phyloP scores from a whole-genome alignment of 306 rosid genomes.

The Citrullus amarus region DNA sequence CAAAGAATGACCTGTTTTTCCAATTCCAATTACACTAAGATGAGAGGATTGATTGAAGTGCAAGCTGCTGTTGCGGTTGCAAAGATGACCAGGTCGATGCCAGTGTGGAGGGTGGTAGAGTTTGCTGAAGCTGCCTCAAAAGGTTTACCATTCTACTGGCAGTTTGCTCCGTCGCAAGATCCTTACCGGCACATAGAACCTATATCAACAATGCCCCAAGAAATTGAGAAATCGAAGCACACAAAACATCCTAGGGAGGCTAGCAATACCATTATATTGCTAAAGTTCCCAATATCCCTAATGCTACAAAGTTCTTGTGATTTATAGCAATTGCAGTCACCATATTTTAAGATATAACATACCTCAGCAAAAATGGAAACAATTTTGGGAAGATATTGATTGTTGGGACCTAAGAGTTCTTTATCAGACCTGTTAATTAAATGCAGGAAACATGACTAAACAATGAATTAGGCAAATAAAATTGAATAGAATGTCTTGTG shows the following conservation, averaged over 20 bases:
- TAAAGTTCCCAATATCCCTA: too few species aligned
- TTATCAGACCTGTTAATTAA: constrained; percentile 55
- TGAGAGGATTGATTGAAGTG: constrained; percentile 79
- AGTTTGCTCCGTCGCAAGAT: constrained; percentile 90
- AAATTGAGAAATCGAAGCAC: background rate
- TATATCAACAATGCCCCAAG: constrained; percentile 8
- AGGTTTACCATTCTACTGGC: constrained; percentile 67
- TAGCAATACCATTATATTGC: too few species aligned
- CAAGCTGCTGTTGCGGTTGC: constrained; percentile 97
- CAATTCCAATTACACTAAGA: constrained; percentile 3
- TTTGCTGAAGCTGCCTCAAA: constrained; percentile 92
- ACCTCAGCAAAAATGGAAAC: constrained; percentile 96
- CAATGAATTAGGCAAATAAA: background rate
- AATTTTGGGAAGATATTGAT: constrained; percentile 81
- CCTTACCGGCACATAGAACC: constrained; percentile 92
- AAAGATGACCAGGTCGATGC: constrained; percentile 95
- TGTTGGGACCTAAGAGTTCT: constrained; percentile 81
- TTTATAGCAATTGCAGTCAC: background rate
- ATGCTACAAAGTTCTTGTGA: too few species aligned
- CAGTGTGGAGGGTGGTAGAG: constrained; percentile 75
- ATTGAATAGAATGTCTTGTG: background rate
- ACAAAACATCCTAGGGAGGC: background rate
- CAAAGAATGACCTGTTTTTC: background rate
- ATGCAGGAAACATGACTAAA: background rate
- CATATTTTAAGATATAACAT: background rate